Evolutionary conservation across 106 monocot species (phyloP), one percentile per base, ranked within the genome.

Genomic region (Chionographis japonica): DNA sequence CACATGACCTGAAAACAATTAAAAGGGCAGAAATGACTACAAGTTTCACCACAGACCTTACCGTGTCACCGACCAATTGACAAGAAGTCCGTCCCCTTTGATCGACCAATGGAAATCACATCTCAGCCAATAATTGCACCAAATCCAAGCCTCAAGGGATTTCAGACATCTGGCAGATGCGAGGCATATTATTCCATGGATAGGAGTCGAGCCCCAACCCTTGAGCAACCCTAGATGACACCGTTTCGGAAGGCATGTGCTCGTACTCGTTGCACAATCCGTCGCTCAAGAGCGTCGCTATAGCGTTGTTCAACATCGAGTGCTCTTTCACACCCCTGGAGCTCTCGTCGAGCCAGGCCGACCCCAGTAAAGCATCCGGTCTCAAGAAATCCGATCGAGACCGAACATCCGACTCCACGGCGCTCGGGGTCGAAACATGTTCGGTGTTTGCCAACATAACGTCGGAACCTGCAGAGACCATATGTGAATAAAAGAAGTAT

Each of bases 121-220:
- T 27, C 27, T 27, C 27, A 1, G 27, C 27, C 27, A 27, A 27
- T 27, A 27, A 27, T 27, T 27, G 27, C 27, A 27, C 27, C 27
- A 27, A 27, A 27, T 27, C 27, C 27, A 27, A 27, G 27, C 4
- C 54, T 77, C 67, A 72, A 43, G 60, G 58, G 36, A 50, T 40
- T 37, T 78, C 73, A 53, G 77, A 54, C 58, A 74, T 68, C 49
- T 73, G 73, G 60, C 56, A 72, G 35, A 61, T 51, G 20, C 51
- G 61, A 58, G 76, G 75, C 81, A 81, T 81, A 51, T 76, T 76
- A 43, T 70, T 66, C 81, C 81, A 81, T 46, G 65, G 42, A 63
- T 18, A 72, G 36, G 67, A 56, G 37, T 76, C 62, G 17, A 75
- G 52, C 2, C 15, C 51, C 2, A 16, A 38, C 12, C 35, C 52